Evolutionary conservation across 805 yeast genomes (phyloP).

Genomic region (Kodamaea kakaduensis): DNA sequence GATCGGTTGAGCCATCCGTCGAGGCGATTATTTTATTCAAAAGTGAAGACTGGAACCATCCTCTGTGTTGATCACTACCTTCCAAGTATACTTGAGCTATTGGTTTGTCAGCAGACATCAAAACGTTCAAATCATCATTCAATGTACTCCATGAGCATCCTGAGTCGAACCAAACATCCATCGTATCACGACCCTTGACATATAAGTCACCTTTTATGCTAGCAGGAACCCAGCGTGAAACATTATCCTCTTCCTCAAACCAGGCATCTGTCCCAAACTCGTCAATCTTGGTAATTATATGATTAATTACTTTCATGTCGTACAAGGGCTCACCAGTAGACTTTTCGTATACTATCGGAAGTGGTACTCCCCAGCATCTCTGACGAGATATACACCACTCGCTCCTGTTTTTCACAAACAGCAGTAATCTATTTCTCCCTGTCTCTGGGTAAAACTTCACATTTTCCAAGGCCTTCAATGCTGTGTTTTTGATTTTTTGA

Average conservation of each 20-base stretch:
- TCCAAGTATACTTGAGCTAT: constrained; percentile 82
- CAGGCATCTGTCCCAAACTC: constrained; percentile 70
- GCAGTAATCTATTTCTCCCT: constrained; percentile 65
- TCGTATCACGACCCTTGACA: constrained; percentile 76
- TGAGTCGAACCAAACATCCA: constrained; percentile 99
- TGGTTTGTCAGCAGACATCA: constrained; percentile 21
- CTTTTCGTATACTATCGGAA: constrained; percentile 69
- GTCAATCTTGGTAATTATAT: constrained; percentile 54
- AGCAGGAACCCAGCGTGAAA: constrained; percentile 73
- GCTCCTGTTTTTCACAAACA: constrained; percentile 71
- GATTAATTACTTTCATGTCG: constrained; percentile 51
- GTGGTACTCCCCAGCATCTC: constrained; percentile 97
- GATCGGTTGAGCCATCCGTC: constrained; percentile 38
- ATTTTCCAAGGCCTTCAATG: constrained; percentile 52
- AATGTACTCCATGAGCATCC: constrained; percentile 87
- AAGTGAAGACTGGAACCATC: constrained; percentile 96
- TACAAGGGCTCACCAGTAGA: constrained; percentile 62
- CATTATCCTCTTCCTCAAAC: constrained; percentile 57
- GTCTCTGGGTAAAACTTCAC: constrained; percentile 73
- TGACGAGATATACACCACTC: constrained; percentile 99
- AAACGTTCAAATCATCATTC: constrained; percentile 37
- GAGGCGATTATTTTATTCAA: constrained; percentile 63
- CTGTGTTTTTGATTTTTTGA: constrained; percentile 60
- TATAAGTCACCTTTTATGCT: constrained; percentile 42
- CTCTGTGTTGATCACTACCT: constrained; percentile 98